A percentile compares a stretch with the other conserved stretches of the same genome.
Conservation (phyloP, 1,139 yeast genomes). For the Candida glucosophila region DNA sequence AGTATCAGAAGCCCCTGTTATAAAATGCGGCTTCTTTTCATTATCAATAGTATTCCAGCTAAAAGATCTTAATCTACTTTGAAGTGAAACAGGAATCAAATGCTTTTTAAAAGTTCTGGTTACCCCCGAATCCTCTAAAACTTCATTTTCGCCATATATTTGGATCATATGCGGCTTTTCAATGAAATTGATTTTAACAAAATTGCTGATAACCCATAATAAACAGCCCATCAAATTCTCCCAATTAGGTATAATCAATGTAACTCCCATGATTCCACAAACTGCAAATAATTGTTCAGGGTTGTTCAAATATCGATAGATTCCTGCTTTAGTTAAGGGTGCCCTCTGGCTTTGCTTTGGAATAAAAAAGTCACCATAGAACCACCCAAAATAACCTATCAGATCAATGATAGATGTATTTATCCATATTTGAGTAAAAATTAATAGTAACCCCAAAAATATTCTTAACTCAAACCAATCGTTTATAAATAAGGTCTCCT, state of each 20-base stretch:
- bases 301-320: slow-evolving; percentile 74
- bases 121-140: slow-evolving; percentile 54
- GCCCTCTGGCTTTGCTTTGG: slow-evolving; percentile 37
- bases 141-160: slow-evolving; percentile 62
- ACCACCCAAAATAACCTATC: slow-evolving; percentile 84
- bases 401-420: slow-evolving; percentile 63
- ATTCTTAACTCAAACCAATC: slow-evolving; percentile 49
- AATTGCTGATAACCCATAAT: slow-evolving; percentile 63
- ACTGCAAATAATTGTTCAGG: slow-evolving; percentile 81
- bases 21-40: slow-evolving; percentile 17
- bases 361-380: slow-evolving; percentile 79
- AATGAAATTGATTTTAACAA: slow-evolving; percentile 61
- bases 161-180: slow-evolving; percentile 78
- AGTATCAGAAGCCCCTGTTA: slow-evolving; percentile 25
- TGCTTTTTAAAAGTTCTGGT: slow-evolving; percentile 56
- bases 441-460: slow-evolving; percentile 46
- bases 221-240: slow-evolving; percentile 50
- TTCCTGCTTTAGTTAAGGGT: slow-evolving; percentile 70
- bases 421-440: slow-evolving; percentile 64
- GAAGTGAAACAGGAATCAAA: slow-evolving; percentile 33
- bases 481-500: slow-evolving; percentile 13
- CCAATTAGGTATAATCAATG: slow-evolving; percentile 52
- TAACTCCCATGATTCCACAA: slow-evolving; percentile 78
- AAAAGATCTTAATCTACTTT: slow-evolving; percentile 21
- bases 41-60: slow-evolving; percentile 8